Conservation (phyloP, 2,329 filamentous ascomycete species). For the Monilinia aucupariae region DNA sequence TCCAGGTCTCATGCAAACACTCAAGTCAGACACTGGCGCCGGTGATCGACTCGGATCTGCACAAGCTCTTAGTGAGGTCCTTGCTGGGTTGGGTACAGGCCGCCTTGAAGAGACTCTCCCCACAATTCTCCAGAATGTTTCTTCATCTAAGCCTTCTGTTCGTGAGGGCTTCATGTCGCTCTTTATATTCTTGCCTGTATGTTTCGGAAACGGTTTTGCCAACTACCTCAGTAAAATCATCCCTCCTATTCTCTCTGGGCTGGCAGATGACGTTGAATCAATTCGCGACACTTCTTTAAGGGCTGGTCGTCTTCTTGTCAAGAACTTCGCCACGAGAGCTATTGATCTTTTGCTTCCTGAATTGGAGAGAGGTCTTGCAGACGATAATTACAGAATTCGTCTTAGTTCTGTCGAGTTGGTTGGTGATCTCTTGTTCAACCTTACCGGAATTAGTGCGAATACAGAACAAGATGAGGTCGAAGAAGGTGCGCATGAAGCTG, state of each 20-base stretch:
- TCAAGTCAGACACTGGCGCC: conserved; percentile 94
- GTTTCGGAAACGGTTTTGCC: conserved; percentile 97
- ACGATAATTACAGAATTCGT: conserved; percentile 95
- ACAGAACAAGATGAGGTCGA: conserved; percentile 77
- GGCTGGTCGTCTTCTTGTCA: conserved; percentile 88
- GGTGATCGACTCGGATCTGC: conserved; percentile 94
- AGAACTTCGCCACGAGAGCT: conserved; percentile 93
- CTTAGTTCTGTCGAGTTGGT: conserved; percentile 97
- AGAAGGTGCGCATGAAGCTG: conserved; percentile 74
- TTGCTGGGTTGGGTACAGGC: conserved; percentile 87
- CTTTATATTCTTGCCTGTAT: conserved; percentile 98
- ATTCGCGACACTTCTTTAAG: conserved; percentile 95
- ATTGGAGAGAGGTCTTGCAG: conserved; percentile 90
- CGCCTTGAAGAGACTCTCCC: conserved; percentile 93
- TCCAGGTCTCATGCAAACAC: conserved; percentile 91
- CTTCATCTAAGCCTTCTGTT: conserved; percentile 82
- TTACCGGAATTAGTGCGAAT: conserved; percentile 84
- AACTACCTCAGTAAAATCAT: conserved; percentile 95
- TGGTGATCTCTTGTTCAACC: conserved; percentile 93
- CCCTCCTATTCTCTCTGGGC: conserved; percentile 84
- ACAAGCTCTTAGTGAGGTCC: conserved; percentile 91
- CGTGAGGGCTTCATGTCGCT: conserved; percentile 99
- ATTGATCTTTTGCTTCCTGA: conserved; percentile 93
- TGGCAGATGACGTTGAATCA: conserved; percentile 93
- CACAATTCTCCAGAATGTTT: conserved; percentile 92